A percentile compares a stretch with the other conserved stretches of the same genome.
phyloP scores from a whole-genome alignment of 495 filamentous ascomycete genomes.

The Talaromyces borbonicus region DNA sequence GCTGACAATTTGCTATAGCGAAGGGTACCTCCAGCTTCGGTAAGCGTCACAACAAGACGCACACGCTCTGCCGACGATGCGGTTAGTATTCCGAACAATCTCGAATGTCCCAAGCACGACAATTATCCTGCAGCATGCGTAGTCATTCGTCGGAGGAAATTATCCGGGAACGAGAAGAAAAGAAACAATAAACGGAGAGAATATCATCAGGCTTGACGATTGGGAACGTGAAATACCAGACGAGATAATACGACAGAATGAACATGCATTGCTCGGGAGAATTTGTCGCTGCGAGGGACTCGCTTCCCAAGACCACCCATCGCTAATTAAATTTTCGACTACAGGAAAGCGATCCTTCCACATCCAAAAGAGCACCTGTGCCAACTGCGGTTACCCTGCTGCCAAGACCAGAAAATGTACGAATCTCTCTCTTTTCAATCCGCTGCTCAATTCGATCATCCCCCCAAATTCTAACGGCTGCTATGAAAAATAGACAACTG shows the following conservation, averaged over 20 bases:
- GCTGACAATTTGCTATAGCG: constrained; percentile 45
- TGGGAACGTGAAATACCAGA: background rate
- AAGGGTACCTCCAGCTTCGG: constrained; percentile 98
- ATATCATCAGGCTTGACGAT: background rate
- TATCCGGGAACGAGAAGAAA: no score
- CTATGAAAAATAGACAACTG: constrained; percentile 69
- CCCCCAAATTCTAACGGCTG: constrained; percentile 13
- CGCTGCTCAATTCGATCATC: background rate
- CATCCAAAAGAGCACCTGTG: constrained; percentile 98
- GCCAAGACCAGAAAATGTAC: constrained; percentile 98
- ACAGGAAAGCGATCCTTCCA: constrained; percentile 90
- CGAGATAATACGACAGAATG: background rate
- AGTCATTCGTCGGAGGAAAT: no score
- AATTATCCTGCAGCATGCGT: no score
- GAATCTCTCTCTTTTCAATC: constrained; percentile 38
- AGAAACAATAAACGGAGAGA: background rate
- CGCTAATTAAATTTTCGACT: constrained; percentile 19
- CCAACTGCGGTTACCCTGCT: constrained; percentile 93
- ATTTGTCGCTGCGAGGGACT: background rate
- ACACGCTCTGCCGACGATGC: constrained; percentile 98
- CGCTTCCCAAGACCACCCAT: background rate
- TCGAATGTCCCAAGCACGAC: no score
- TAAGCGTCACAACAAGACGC: constrained; percentile 99
- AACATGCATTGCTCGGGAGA: background rate
- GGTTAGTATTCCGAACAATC: constrained; percentile 62